Evolutionary conservation across 129 eudicot species (phyloP).

Genomic region (Pseudognaphalium luteoalbum): DNA sequence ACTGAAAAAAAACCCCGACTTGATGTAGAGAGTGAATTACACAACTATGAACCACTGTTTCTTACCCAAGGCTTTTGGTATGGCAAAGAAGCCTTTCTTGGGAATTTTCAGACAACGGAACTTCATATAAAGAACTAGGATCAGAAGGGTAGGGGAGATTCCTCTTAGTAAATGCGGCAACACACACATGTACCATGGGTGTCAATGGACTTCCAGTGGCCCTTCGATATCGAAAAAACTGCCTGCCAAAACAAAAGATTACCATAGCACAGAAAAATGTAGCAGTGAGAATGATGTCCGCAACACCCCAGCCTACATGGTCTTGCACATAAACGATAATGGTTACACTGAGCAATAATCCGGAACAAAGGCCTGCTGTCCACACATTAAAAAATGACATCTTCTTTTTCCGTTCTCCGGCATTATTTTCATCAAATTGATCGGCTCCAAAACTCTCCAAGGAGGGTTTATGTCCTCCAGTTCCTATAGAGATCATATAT

Average conservation of each 20-base stretch:
- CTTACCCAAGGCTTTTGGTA: constrained; percentile 64
- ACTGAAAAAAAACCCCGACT: too few species aligned
- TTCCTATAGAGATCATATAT: constrained; percentile 68
- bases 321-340: constrained; percentile 71
- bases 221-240: constrained; percentile 56
- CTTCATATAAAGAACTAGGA: constrained; percentile 50
- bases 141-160: constrained; percentile 58
- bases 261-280: constrained; percentile 52
- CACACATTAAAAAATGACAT: constrained; percentile 92
- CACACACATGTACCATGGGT: constrained; percentile 70
- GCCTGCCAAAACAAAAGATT: constrained; percentile 60
- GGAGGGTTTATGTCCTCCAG: constrained; percentile 87
- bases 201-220: constrained; percentile 56
- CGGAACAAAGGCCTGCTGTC: constrained; percentile 66
- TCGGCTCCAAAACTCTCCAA: constrained; percentile 94
- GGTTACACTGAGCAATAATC: constrained; percentile 69
- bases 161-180: constrained; percentile 63
- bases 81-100: constrained; percentile 56
- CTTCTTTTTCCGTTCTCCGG: constrained; percentile 60
- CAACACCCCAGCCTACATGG: constrained; percentile 68
- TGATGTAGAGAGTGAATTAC: not conserved
- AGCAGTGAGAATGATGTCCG: constrained; percentile 52
- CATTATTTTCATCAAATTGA: constrained; percentile 80
- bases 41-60: not conserved
- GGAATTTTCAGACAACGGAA: constrained; percentile 39